Evolutionary conservation across 139 green algal species (phyloP), one percentile per base, ranked within the genome.

Genomic region (Trebouxia sp.): DNA sequence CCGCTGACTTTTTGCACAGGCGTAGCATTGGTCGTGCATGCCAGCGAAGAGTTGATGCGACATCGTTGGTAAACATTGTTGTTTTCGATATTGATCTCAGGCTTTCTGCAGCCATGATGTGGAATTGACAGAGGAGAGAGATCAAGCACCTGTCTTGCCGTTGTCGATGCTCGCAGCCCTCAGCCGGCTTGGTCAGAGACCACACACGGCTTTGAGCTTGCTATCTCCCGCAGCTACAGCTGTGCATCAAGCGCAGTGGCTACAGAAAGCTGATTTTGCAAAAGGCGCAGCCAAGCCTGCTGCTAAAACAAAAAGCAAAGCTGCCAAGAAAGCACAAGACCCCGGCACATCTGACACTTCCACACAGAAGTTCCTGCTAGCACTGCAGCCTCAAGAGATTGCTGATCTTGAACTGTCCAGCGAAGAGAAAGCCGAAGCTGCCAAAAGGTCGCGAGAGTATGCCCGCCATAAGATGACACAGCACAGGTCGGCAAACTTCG

Each of bases 261-360:
- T 53, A 35, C 69, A 77, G n/a, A 48, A 41, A 56, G 69, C 69
- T 37, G 37, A 20, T 8, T 51, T 41, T 56, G 43, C 69, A 48
- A 77, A 77, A 77, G 69, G 9, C 53, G 69, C 69, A 72, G 62
- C 62, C 26, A 72, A 72, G 37, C 62, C 62, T 66, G 7, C 55
- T 30, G 62, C 62, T n/a, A 22, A 11, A 0, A 42, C 62, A 0
- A 4, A 32, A 77, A 56, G 41, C 41, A 77, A 77, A 53, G 24
- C 39, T 55, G 69, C 26, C 42, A 77, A 53, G 41, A 53, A 77
- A 24, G 28, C 69, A 8, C 39, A 51, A 38, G 69, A 51, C 39
- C 8, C 42, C 22, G 69, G 42, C 3, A 53, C 69, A 20, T 39
- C 35, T 39, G 41, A 77, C 20, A 77, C 26, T 28, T 38, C 5